Conservation (phyloP, 129 eudicot species). For the Scalesia atractyloides region DNA sequence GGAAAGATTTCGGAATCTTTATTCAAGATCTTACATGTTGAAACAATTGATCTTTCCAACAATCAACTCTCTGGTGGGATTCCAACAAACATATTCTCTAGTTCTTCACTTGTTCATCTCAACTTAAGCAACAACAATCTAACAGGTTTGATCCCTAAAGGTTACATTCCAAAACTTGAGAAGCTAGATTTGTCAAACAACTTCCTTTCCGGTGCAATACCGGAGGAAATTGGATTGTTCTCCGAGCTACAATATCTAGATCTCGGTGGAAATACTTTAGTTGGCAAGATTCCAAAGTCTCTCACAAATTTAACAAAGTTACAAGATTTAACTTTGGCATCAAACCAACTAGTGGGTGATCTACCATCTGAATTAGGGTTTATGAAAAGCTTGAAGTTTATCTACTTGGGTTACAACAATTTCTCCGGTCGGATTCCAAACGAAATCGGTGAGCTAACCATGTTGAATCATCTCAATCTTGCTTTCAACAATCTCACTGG, state of each 20-base stretch:
- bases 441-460: slow-evolving; percentile 57
- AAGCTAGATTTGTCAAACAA: slow-evolving; percentile 74
- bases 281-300: slow-evolving; percentile 66
- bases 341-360: slow-evolving; percentile 70
- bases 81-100: slow-evolving; percentile 46
- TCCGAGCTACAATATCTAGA: slow-evolving; percentile 57
- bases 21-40: slow-evolving; percentile 51
- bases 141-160: slow-evolving; percentile 56
- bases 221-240: slow-evolving; percentile 54
- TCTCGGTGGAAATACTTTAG: slow-evolving; percentile 77
- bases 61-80: slow-evolving; percentile 63
- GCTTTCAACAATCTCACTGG: slow-evolving; percentile 79
- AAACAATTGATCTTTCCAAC: slow-evolving; percentile 59
- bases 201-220: slow-evolving; percentile 60
- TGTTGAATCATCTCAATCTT: slow-evolving; percentile 76
- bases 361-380: slow-evolving; percentile 64
- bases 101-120: slow-evolving; percentile 52
- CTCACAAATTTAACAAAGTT: slow-evolving; percentile 54
- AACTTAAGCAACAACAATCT: slow-evolving; percentile 78
- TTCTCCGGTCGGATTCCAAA: slow-evolving; percentile 62
- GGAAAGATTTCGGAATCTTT: slow-evolving; percentile 55
- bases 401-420: slow-evolving; percentile 89
- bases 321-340: slow-evolving; percentile 69
- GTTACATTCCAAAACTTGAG: slow-evolving; percentile 41
- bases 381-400: slow-evolving; percentile 62